Evolutionary conservation across 257 asterid species (phyloP).

Genomic region (Fraxinus americana): DNA sequence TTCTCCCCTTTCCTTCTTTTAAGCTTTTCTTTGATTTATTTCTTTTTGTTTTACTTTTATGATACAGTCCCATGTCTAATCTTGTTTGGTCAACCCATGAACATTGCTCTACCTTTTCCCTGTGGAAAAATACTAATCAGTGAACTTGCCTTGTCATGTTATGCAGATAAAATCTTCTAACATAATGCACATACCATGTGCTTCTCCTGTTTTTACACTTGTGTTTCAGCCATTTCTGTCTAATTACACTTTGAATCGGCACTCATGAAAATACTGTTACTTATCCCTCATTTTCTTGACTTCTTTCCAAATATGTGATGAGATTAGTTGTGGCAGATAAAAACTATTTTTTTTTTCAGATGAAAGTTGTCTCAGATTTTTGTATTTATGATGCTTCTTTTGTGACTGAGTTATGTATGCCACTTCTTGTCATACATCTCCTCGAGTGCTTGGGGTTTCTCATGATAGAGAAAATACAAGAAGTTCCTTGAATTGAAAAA

Average conservation of each 20-base stretch:
- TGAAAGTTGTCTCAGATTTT: neutral
- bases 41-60: neutral
- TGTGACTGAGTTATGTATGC: neutral
- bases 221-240: neutral
- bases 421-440: neutral
- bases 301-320: neutral
- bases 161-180: neutral
- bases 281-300: neutral
- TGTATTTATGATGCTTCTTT: neutral
- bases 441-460: constrained; percentile 11
- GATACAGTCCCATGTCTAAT: neutral
- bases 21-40: neutral
- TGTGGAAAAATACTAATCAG: neutral
- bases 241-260: neutral
- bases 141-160: neutral
- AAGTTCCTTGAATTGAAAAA: neutral
- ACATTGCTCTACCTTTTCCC: neutral
- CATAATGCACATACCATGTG: neutral
- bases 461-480: neutral
- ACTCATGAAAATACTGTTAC: neutral
- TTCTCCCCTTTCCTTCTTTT: neutral
- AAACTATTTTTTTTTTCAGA: neutral
- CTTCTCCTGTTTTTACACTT: neutral
- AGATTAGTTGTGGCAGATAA: neutral
- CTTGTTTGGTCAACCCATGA: no score